These are phyloP conservation scores for Furcasterigmium sp. DNA, from an alignment of 2,329 filamentous ascomycete genomes.

Conservation along the genomic window DNA sequence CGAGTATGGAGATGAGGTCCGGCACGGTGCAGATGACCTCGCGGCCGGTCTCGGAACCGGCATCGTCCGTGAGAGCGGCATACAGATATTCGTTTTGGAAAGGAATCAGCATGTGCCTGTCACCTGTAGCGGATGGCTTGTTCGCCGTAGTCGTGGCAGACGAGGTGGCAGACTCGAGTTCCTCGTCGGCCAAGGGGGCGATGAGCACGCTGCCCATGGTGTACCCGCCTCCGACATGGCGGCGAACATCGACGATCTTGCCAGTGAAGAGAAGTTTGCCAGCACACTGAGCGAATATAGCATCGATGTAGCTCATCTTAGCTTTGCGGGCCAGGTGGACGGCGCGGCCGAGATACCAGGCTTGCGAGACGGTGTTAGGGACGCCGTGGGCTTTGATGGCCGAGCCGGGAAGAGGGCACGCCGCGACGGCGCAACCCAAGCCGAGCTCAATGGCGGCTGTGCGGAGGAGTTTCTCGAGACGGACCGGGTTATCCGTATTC, in stretches of 20 bases:
- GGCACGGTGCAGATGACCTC: constrained; percentile 29
- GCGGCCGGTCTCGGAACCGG: constrained; percentile 20
- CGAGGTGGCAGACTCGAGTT: constrained; percentile 15
- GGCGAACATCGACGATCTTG: constrained; percentile 33
- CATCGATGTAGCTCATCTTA: constrained; percentile 22
- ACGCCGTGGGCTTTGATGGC: constrained; percentile 26
- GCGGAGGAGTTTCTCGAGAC: constrained; percentile 28
- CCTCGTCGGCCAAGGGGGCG: constrained; percentile 20
- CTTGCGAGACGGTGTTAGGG: constrained; percentile 25
- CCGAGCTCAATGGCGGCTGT: constrained; percentile 31
- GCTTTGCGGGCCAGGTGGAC: constrained; percentile 21
- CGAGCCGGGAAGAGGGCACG: constrained; percentile 24
- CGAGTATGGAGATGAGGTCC: constrained; percentile 28
- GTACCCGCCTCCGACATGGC: constrained; percentile 31
- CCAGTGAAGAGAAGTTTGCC: constrained; percentile 31
- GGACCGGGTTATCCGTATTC: constrained; percentile 25
- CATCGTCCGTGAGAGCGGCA: constrained; percentile 24
- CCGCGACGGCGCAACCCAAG: constrained; percentile 28
- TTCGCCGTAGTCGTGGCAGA: constrained; percentile 2
- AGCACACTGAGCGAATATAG: constrained; percentile 18
- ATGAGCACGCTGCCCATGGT: constrained; percentile 32
- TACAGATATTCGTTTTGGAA: constrained; percentile 38
- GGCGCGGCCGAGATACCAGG: constrained; percentile 26
- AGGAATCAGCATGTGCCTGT: constrained; percentile 29
- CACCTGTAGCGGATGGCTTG: constrained; percentile 7